Evolutionary conservation across 192 early-diverging fungal genomes (phyloP), one percentile per base, ranked within the genome.

Genomic region (Coemansia biformis): DNA sequence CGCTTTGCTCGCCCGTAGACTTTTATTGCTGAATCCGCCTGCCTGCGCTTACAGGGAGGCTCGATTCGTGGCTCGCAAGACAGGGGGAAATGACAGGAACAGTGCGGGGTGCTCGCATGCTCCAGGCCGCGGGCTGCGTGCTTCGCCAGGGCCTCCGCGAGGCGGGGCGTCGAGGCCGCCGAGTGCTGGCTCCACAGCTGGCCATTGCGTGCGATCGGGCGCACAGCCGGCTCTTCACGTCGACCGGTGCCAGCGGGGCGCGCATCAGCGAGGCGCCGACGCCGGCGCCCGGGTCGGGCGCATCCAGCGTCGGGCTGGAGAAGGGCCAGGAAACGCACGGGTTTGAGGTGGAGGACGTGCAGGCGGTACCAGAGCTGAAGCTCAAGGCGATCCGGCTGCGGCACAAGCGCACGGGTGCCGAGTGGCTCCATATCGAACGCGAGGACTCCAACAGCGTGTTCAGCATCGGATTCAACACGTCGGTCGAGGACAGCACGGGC

Each of bases 381-480:
- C 71, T 92, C 21, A 83, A 78, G 18, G 87, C 89, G 0, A 74
- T 89, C 38, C 73, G 79, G 14, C 69, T 94, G 46, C 77, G 81
- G 43, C 92, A 94, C 61, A 63, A 80, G 29, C 56, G 64, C 7
- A 89, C 87, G 4, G 89, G 88, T n/a, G 86, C 89, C 26, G 77
- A 91, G 34, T 91, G 91, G 68, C 69, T 95, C 32, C 93, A 97
- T 58, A 82, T 97, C 28, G 65, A 79, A 17, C 80, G 91, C 39
- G 81, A 93, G 48, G 91, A 93, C 58, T 40, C 78, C 9, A 95
- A 97, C 70, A 97, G 95, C 62, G 93, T 95, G 8, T 97, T 97
- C 63, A 88, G 86, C 48, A 83, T 97, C 35, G 90, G 85, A 5
- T 97, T 97, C 59, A 80, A 82, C 17, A 97, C 93, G 1, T 84